Conservation (phyloP, 805 yeast genomes). For the Lipomyces yamanashiensis region DNA sequence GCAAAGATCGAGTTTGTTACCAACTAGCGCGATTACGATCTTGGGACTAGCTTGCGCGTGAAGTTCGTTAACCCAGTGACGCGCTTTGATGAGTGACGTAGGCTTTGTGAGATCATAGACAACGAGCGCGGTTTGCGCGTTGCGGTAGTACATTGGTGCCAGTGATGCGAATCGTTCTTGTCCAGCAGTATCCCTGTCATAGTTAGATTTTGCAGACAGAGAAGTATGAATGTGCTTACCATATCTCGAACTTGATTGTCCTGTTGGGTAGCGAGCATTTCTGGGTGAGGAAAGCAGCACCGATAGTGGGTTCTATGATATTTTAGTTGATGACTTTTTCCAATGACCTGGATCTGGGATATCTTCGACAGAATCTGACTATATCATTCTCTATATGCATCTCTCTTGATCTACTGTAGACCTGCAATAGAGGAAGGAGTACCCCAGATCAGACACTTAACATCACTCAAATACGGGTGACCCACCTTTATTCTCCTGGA, state of each 20-base stretch:
- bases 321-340: neutral
- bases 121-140: constrained; percentile 97
- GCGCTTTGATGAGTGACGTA: constrained; percentile 92
- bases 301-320: constrained; percentile 83
- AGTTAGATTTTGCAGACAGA: neutral
- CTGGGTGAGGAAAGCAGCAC: constrained; percentile 97
- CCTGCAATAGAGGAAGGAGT: neutral
- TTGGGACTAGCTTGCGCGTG: constrained; percentile 94
- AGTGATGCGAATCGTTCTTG: constrained; percentile 95
- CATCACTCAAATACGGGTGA: neutral
- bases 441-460: neutral
- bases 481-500: constrained; percentile 82
- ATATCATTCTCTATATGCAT: neutral
- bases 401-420: neutral
- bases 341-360: neutral
- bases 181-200: constrained; percentile 85
- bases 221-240: constrained; percentile 50
- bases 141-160: constrained; percentile 97
- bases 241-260: constrained; percentile 88
- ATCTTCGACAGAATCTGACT: neutral
- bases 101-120: constrained; percentile 96
- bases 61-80: constrained; percentile 97
- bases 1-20: constrained; percentile 81
- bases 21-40: constrained; percentile 90
- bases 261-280: constrained; percentile 84